Base-by-base conservation (phyloP, 2,329 filamentous ascomycete genomes). In the Blumeria hordei region DNA sequence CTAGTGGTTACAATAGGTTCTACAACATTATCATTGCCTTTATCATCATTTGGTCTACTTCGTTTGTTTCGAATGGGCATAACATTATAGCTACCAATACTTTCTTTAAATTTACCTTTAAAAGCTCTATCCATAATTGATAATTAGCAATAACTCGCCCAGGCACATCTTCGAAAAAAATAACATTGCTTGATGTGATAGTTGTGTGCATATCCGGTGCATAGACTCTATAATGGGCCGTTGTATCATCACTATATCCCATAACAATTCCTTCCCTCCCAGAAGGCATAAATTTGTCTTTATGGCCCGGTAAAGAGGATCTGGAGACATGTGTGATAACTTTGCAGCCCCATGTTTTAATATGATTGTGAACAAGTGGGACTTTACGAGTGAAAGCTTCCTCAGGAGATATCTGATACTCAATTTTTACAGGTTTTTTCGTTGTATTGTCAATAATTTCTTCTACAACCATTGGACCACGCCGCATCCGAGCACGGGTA, bases 271-370 rank as follows among this genome's bases (percentile, higher is more conserved):
- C 49, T 37, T 52, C 49, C 35, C 49, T 52, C 18, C 49, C 49
- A 52, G 49, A 36, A 16, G 33, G 49, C 49, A 52, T 52, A 18
- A 52, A 52, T 21, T 35, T 52, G 18, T 52, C 49, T 52, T 52
- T 52, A 18, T 28, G 49, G 18, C 1, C 6, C 3, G 43, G 43
- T 45, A 4, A n/a, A n/a, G 3, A 45, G 3, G 43, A n/a, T 10
- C 43, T 45, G 21, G 43, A 21, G 18, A 45, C 43, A 45, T 45
- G 37, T 4, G 21, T 45, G 18, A 9, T 45, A 45, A 45, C n/a
- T 18, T 45, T 45, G 21, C 43, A 45, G 12, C 49, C 49, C 34
- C 49, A 52, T 35, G 49, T 35, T n/a, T 52, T 52, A 8, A 36
- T 18, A 36, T 52, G 28, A 36, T 52, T 16, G 36, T 52, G 49